Base-by-base conservation (phyloP, 2,329 filamentous ascomycete genomes). In the Elsinoe ampelina region DNA sequence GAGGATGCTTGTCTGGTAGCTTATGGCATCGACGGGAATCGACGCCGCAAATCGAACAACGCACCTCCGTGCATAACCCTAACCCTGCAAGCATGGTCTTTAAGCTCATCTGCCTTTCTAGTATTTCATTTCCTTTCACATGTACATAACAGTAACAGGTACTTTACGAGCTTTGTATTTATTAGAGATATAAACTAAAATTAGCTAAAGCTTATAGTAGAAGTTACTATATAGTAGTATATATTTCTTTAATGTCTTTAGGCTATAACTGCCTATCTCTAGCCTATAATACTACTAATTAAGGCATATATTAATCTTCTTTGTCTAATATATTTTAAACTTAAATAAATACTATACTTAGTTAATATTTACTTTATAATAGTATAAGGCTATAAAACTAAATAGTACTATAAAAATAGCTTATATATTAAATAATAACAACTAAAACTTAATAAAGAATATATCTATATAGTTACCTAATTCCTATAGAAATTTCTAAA, bases 401-500 rank as follows among this genome's bases (percentile, higher is more conserved):
- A n/a, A 36, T 32, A 32, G 48, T 6, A 15, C 15, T 12, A 15
- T n/a, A 17, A 52, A 52, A 5, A 52, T 22, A 12, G 32, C 48
- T 12, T 22, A 22, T 2, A 52, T 12, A 17, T 32, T 52, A 3
- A 6, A 13, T 4, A 11, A n/a, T 19, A 7, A n/a, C 6, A 22
- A 48, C n/a, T 32, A 3, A 32, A 38, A 38, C 7, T 52, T 32
- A 32, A 52, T 32, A n/a, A 8, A 38, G 10, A 32, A 52, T 2
- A 52, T n/a, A 34, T 80, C 80, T 56, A 79, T 80, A 12, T 80
- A 73, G 65, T 87, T 87, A 1, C 82, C 81, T 54, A 78, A 81
- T 62, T 87, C 84, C 65, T 88, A 84, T 0, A 84, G 84, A 19
- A 82, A 81, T 15, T 87, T 84, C 63, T 86, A 86, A 1, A 74